phyloP scores from a whole-genome alignment of 2,329 filamentous ascomycete genomes.

The Sporothrix inflata region DNA sequence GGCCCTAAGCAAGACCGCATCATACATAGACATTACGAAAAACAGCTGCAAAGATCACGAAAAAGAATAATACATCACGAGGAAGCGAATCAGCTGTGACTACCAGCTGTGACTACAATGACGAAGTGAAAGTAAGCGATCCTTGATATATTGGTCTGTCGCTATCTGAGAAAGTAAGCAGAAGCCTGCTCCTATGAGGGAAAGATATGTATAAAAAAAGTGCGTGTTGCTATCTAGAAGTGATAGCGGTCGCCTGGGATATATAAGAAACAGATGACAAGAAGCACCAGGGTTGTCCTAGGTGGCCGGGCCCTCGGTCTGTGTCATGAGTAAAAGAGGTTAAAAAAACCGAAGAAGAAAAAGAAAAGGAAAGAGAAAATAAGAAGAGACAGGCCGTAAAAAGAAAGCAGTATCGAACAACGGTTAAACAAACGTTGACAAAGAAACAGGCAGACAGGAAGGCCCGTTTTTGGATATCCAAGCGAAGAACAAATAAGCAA shows the following conservation, averaged over 20 bases:
- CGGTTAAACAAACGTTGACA: neutral
- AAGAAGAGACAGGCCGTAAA: neutral
- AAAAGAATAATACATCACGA: too few species aligned
- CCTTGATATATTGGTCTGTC: neutral
- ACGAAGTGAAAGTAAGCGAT: neutral
- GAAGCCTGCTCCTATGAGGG: slow-evolving; percentile 7
- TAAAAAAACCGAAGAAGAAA: neutral
- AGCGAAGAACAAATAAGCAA: slow-evolving; percentile 13
- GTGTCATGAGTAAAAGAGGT: neutral
- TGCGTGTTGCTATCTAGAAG: neutral
- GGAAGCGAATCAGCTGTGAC: too few species aligned
- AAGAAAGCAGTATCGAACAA: neutral
- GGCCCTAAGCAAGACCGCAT: neutral
- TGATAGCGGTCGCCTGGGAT: slow-evolving; percentile 15
- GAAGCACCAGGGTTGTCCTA: neutral
- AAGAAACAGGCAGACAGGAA: neutral
- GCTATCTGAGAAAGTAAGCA: slow-evolving; percentile 19
- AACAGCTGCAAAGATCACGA: neutral
- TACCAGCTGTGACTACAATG: too few species aligned
- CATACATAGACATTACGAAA: neutral
- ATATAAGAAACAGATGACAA: neutral
- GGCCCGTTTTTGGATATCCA: neutral
- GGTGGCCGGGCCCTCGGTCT: neutral
- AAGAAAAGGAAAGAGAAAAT: neutral
- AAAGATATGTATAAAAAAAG: slow-evolving; percentile 9